Evolutionary conservation across 176 grass and related monocot genomes (phyloP).

Genomic region (Oryza officinalis): DNA sequence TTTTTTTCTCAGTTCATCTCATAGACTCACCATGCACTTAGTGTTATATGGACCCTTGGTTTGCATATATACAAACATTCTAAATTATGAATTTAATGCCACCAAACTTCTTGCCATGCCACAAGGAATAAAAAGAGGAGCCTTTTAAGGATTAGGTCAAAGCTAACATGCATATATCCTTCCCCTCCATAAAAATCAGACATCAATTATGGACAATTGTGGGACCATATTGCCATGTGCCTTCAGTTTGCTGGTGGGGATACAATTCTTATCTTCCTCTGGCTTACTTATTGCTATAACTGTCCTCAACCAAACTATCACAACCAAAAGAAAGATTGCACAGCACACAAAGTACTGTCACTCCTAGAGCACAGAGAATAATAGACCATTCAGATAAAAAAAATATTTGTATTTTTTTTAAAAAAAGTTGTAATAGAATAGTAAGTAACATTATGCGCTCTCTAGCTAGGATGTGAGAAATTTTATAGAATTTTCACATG

Average conservation of each 20-base stretch:
- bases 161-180: slow-evolving; percentile 16
- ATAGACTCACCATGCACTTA: not conserved
- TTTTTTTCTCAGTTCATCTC: not conserved
- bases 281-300: slow-evolving; percentile 35
- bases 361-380: not conserved
- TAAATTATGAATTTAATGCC: not conserved
- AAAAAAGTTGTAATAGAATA: not conserved
- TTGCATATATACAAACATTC: not conserved
- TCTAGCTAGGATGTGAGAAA: too few relatives aligned
- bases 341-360: not conserved
- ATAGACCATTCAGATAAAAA: not conserved
- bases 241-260: not conserved
- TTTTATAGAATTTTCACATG: too few relatives aligned
- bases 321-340: not conserved
- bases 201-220: not conserved
- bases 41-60: not conserved
- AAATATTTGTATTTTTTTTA: too few relatives aligned
- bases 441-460: not conserved
- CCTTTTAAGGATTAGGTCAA: slow-evolving; percentile 32
- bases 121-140: not conserved
- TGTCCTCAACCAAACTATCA: slow-evolving; percentile 22
- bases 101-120: not conserved
- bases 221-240: slow-evolving; percentile 47
- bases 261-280: not conserved
- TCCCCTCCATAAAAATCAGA: not conserved